phyloP scores from a whole-genome alignment of 2,329 filamentous ascomycete genomes.

The Aspergillus candidus region DNA sequence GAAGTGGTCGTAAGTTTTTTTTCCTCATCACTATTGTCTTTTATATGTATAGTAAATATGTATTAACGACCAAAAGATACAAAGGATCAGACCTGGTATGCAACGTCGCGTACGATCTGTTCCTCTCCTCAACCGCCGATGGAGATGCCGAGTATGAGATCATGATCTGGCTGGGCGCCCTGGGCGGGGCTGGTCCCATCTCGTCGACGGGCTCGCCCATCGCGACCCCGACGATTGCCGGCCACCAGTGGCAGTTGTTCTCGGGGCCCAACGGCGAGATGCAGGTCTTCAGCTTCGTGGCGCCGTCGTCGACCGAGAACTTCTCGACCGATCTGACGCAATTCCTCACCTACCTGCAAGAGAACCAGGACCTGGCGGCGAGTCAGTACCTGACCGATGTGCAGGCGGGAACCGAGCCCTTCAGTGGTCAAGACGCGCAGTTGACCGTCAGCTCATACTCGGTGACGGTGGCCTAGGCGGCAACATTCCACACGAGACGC shows the following conservation, averaged over 20 bases:
- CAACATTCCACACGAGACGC: not conserved
- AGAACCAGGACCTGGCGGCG: conserved; percentile 27
- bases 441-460: conserved; percentile 27
- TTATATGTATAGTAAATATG: too few species aligned
- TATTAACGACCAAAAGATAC: conserved; percentile 33
- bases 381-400: conserved; percentile 51
- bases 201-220: conserved; percentile 44
- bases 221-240: conserved; percentile 50
- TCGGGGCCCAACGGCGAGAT: conserved; percentile 54
- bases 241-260: conserved; percentile 53
- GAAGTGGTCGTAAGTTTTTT: conserved; percentile 35
- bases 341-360: conserved; percentile 53
- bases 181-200: conserved; percentile 55
- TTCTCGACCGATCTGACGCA: conserved; percentile 54
- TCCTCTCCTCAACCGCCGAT: conserved; percentile 46
- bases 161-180: conserved; percentile 60
- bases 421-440: conserved; percentile 24
- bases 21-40: not conserved
- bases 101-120: conserved; percentile 59
- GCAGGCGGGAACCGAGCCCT: conserved; percentile 35
- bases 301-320: conserved; percentile 40
- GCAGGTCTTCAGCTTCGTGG: conserved; percentile 57
- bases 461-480: conserved; percentile 20
- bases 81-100: conserved; percentile 46
- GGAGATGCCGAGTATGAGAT: conserved; percentile 53